Percentiles rank a stretch among this genome's conserved stretches.
These are phyloP conservation scores for Podospora conica DNA, from an alignment of 495 filamentous ascomycete species.

Conservation along the genomic window DNA sequence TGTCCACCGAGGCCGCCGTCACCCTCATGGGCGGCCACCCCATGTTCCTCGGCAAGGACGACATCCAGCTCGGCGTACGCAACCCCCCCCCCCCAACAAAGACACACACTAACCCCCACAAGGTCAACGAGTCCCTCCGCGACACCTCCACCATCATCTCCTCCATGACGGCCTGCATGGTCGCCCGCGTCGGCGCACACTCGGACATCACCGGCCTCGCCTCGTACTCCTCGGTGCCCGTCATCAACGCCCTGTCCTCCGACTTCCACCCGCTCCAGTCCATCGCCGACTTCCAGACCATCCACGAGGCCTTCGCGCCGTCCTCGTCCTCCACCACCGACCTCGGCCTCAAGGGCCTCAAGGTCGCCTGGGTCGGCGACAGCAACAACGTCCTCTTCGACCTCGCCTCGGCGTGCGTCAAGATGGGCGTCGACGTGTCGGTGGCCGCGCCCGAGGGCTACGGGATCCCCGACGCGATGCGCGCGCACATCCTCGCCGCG, in stretches of 20 bases:
- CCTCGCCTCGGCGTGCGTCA: constrained; percentile 74
- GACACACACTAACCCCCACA: constrained; percentile 9
- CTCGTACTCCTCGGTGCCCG: constrained; percentile 73
- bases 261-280: constrained; percentile 88
- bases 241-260: constrained; percentile 90
- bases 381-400: constrained; percentile 97
- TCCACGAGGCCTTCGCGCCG: constrained; percentile 65
- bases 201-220: constrained; percentile 73
- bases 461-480: constrained; percentile 66
- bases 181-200: constrained; percentile 82
- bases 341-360: constrained; percentile 71
- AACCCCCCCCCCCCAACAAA: background rate
- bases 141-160: constrained; percentile 87
- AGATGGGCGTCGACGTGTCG: constrained; percentile 76
- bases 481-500: constrained; percentile 57
- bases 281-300: constrained; percentile 86
- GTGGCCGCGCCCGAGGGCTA: constrained; percentile 85
- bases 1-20: constrained; percentile 86
- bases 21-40: constrained; percentile 80
- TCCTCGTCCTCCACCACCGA: constrained; percentile 30
- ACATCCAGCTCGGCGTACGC: constrained; percentile 87
- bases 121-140: constrained; percentile 83
- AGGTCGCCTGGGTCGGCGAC: constrained; percentile 94
- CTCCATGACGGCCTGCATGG: constrained; percentile 84
- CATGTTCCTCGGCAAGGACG: constrained; percentile 91